These are phyloP conservation scores for Mucor racemosus DNA, from an alignment of 371 early-diverging fungal species.

Conservation along the genomic window DNA sequence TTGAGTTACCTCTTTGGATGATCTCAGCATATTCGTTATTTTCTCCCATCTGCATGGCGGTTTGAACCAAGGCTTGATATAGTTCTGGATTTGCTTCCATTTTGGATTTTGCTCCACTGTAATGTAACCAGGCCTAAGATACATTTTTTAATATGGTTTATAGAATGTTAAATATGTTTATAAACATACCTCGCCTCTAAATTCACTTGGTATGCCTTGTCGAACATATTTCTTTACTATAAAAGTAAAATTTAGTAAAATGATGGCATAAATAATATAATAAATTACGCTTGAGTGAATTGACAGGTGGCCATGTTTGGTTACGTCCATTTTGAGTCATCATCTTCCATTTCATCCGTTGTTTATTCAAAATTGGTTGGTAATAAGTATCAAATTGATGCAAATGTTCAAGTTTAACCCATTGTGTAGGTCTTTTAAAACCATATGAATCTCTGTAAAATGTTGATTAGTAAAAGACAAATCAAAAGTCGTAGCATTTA, in stretches of 20 bases:
- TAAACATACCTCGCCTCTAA: conserved; percentile 61
- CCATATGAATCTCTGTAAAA: conserved; percentile 63
- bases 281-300: conserved; percentile 52
- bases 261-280: background rate
- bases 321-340: conserved; percentile 12
- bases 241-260: background rate
- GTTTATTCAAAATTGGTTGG: conserved; percentile 52
- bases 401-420: conserved; percentile 52
- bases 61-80: conserved; percentile 59
- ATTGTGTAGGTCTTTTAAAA: conserved; percentile 63
- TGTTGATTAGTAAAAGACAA: background rate
- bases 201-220: conserved; percentile 76
- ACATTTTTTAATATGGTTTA: background rate
- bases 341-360: conserved; percentile 58
- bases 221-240: conserved; percentile 76
- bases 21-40: conserved; percentile 67
- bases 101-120: conserved; percentile 74
- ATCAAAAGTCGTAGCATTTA: background rate
- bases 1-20: conserved; percentile 51
- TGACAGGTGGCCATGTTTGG: background rate
- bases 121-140: conserved; percentile 78
- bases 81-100: conserved; percentile 62
- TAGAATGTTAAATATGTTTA: too few relatives aligned
- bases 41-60: conserved; percentile 56
- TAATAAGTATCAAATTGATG: conserved; percentile 59